Base-by-base conservation (phyloP, 306 rosid genomes). In the Vigna nakashimae region DNA sequence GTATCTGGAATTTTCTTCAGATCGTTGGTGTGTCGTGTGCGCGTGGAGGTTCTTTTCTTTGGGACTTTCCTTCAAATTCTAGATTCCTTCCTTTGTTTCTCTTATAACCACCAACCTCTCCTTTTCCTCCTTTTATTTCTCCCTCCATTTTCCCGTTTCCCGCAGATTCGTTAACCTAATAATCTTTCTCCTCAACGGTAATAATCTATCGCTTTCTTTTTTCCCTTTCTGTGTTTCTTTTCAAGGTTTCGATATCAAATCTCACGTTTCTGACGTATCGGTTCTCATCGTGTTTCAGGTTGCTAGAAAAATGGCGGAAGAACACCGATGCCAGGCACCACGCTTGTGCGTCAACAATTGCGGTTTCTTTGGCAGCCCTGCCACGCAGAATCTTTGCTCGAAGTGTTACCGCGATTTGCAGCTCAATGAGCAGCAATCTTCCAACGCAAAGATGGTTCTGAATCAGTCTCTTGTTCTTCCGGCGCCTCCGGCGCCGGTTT, bases 311-410 rank as follows among this genome's bases (percentile, higher is more conserved):
- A 92, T 93, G 98, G 98, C 97, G 24, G 98, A 91, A 87, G 97
- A 93, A 74, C 98, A 88, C 77, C 45, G 92, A 77, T 93, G 94
- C 79, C 98, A 89, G 76, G 88, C 94, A 14, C 96, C 86, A 9
- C 84, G 83, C 48, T 89, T 93, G 0, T 93, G 96, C 79, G 88
- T 82, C 1, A 93, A 93, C 78, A 93, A 93, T 74, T 93, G 96
- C 55, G 98, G 98, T 1, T 93, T 93, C 83, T 91, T 91, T 4
- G 98, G 98, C 5, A 88, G 87, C 51, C 88, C 87, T 0, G 89
- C 96, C 10, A 93, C 89, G 32, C 86, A 82, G 48, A 82, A 91
- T 56, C 77, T 93, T 2, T 93, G 98, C 14, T 93, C 98, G 1
- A 93, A 89, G 58, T 93, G 98, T 65, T 85, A 86, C 80, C 84